Base-by-base conservation (phyloP, 495 filamentous ascomycete genomes). In the Penicillium salamii region DNA sequence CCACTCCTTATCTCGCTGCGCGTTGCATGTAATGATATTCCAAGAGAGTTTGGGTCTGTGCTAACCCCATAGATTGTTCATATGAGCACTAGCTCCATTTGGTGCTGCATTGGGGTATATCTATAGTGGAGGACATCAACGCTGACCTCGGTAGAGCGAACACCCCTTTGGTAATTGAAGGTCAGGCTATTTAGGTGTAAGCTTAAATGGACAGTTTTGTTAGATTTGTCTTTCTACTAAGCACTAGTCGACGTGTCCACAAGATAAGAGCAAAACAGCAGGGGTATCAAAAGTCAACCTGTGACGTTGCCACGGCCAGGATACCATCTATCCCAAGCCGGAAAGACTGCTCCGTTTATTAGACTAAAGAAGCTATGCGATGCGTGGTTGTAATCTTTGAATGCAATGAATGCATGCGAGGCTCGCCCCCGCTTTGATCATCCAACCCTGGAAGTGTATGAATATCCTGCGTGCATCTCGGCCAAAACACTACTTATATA, bases 281-380 rank as follows among this genome's bases (percentile, higher is more conserved):
- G 15, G 7, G 3, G 19, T n/a, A 38, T 13, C 5, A 26, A 32
- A 7, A 15, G 28, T 13, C 19, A 26, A 13, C 29, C 37, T 23
- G 8, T 40, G 26, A 44, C 39, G 34, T 50, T 40, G 40, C 31
- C 6, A 13, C 17, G 7, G 28, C 50, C 35, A 29, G 13, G 7
- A 7, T n/a, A 39, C 24, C 17, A 11, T 7, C 53, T 49, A 65
- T 54, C 65, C 61, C 41, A 67, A 68, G 53, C 38, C 17, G 56
- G 67, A 52, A 63, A 63, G 53, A 49, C 13, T 40, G 52, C 17
- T 65, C 64, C 42, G 50, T 20, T 5, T 17, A 52, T 18, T 23
- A 29, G 28, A 56, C 46, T 33, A 55, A 54, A 60, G 44, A 26
- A 50, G 59, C 33, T 46, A 63, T 50, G n/a, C 28, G 38, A 55